Conservation (phyloP, 1,139 yeast species). For the Lodderomyces beijingensis region DNA sequence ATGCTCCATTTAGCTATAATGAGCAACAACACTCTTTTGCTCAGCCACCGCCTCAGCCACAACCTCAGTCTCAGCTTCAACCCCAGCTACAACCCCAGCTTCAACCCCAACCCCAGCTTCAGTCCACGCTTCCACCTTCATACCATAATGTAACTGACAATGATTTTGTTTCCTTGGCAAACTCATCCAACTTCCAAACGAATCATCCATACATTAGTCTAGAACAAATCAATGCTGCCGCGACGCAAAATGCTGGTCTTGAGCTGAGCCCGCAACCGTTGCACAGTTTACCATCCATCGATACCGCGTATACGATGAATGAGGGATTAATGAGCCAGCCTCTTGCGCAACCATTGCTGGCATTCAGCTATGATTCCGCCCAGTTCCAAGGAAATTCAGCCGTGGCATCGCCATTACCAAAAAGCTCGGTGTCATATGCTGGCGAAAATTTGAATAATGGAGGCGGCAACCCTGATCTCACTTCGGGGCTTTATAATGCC, state of each 20-base stretch:
- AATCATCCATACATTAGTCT: constrained; percentile 13
- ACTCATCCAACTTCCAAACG: constrained; percentile 6
- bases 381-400: constrained; percentile 4
- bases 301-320: constrained; percentile 1
- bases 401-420: constrained; percentile 8
- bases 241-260: constrained; percentile 4
- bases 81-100: neutral
- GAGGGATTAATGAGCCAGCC: neutral
- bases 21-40: constrained; percentile 3
- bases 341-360: neutral
- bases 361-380: neutral
- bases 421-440: constrained; percentile 1
- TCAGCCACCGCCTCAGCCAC: constrained; percentile 1
- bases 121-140: neutral
- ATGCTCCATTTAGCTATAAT: neutral
- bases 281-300: constrained; percentile 2
- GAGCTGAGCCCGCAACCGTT: constrained; percentile 6
- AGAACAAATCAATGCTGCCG: constrained; percentile 14
- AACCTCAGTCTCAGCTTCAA: constrained; percentile 1
- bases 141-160: neutral
- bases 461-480: constrained; percentile 6
- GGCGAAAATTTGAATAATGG: constrained; percentile 3
- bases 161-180: constrained; percentile 2
- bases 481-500: constrained; percentile 12
- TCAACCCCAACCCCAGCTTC: constrained; percentile 3